Evolutionary conservation across 75 land plant species (phyloP).

Genomic region (Isoetes taiwanensis): DNA sequence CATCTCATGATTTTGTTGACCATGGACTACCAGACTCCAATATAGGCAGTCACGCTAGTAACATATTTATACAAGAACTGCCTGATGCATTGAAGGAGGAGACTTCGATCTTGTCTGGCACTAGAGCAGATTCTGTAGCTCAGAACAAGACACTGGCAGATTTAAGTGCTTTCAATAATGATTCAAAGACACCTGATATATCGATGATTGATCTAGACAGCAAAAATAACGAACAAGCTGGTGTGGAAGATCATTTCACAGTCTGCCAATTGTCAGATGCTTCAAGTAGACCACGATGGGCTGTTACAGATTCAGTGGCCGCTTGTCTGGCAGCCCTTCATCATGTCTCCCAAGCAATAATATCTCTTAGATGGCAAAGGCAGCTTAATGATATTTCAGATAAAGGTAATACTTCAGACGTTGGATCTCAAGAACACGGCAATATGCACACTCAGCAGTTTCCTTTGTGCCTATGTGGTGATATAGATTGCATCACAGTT

Average conservation of each 20-base stretch:
- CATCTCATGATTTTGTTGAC: too few species aligned
- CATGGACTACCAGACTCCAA: too few species aligned
- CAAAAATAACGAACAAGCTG: background rate
- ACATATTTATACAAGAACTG: too few species aligned
- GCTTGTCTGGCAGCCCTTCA: conserved; percentile 87
- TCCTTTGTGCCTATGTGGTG: conserved; percentile 80
- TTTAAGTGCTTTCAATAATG: too few species aligned
- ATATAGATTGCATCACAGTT: conserved; percentile 82
- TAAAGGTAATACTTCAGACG: conserved; percentile 16
- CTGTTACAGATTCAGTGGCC: conserved; percentile 61
- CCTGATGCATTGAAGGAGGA: too few species aligned
- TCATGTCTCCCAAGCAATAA: conserved; percentile 96
- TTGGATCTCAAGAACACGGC: conserved; percentile 12
- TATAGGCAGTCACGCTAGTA: too few species aligned
- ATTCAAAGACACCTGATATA: background rate
- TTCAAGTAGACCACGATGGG: conserved; percentile 16
- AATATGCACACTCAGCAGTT: conserved; percentile 18
- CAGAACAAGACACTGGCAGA: too few species aligned
- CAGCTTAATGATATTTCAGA: conserved; percentile 66
- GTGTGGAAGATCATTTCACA: background rate
- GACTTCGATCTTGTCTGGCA: too few species aligned
- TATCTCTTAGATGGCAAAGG: conserved; percentile 78
- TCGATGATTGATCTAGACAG: background rate
- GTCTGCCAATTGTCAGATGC: conserved; percentile 18
- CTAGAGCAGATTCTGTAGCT: too few species aligned